Evolutionary conservation across 2,329 filamentous ascomycete species (phyloP).

Genomic region (Scedosporium dehoogii): DNA sequence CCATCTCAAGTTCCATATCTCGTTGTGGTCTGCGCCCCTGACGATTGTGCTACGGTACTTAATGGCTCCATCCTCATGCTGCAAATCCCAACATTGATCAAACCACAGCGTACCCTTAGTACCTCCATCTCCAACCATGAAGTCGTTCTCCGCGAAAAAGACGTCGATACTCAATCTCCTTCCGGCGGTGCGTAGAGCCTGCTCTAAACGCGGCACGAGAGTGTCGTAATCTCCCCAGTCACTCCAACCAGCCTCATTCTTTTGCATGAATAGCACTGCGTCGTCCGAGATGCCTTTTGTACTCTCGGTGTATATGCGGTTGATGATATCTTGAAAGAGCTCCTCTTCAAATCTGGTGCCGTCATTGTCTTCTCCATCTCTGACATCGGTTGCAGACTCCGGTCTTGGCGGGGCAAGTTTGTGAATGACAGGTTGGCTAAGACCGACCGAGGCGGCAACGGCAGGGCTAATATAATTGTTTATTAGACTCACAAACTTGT

Average conservation of each 20-base stretch:
- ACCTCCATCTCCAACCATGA: constrained; percentile 17
- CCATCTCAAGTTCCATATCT: background rate
- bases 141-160: constrained; percentile 19
- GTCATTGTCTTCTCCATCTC: background rate
- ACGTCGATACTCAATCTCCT: constrained; percentile 15
- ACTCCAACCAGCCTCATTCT: constrained; percentile 15
- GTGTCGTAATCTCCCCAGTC: constrained; percentile 21
- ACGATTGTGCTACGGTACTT: constrained; percentile 9
- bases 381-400: background rate
- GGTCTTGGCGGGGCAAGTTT: background rate
- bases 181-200: constrained; percentile 10
- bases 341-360: background rate
- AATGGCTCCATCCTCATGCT: constrained; percentile 10
- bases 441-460: background rate
- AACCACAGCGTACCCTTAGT: constrained; percentile 19
- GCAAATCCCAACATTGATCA: constrained; percentile 16
- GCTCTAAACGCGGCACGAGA: constrained; percentile 16
- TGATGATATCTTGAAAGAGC: constrained; percentile 8
- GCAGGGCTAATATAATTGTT: background rate
- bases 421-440: background rate
- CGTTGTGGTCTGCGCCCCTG: background rate
- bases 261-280: constrained; percentile 18
- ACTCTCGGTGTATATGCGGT: constrained; percentile 15
- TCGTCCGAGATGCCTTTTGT: constrained; percentile 19
- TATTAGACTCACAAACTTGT: background rate